Percentiles rank a stretch among this genome's conserved stretches.
Evolutionary conservation across 2,329 filamentous ascomycete genomes (phyloP).

Genomic region (Sclerotinia sclerotiorum): DNA sequence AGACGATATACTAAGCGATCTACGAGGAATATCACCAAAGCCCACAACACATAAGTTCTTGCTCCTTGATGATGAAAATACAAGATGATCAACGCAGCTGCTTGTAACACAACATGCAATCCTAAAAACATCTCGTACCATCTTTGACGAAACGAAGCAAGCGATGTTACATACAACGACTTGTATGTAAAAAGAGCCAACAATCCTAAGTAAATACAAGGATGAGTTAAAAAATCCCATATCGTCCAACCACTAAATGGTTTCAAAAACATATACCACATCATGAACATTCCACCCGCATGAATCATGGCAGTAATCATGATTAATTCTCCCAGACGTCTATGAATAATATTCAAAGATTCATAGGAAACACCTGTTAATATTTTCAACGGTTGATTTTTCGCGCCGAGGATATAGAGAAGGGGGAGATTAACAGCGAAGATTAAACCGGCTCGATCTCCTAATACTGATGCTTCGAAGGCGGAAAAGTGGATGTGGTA

Average conservation of each 20-base stretch:
- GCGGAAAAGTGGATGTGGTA: constrained; percentile 51
- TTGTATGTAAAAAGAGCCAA: constrained; percentile 58
- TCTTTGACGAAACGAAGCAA: constrained; percentile 57
- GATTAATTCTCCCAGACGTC: constrained; percentile 60
- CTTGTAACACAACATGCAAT: constrained; percentile 57
- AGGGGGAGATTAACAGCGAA: constrained; percentile 53
- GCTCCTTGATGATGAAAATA: constrained; percentile 58
- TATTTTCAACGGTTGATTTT: constrained; percentile 61
- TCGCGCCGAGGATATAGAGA: constrained; percentile 64
- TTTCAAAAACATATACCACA: constrained; percentile 54
- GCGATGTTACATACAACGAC: constrained; percentile 60
- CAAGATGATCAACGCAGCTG: constrained; percentile 54
- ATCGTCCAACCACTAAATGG: constrained; percentile 53
- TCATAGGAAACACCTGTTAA: constrained; percentile 67
- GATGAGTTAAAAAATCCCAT: constrained; percentile 50
- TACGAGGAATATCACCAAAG: constrained; percentile 36
- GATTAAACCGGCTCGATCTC: constrained; percentile 37
- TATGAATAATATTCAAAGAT: constrained; percentile 64
- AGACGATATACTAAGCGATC: constrained; percentile 53
- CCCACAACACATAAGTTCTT: constrained; percentile 52
- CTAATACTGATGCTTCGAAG: constrained; percentile 55
- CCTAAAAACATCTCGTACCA: constrained; percentile 65
- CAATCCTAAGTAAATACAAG: constrained; percentile 55
- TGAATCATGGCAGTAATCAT: constrained; percentile 61
- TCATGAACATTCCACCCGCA: constrained; percentile 52